phyloP scores from a whole-genome alignment of 140 eudicot species.

The Stevia rebaudiana region DNA sequence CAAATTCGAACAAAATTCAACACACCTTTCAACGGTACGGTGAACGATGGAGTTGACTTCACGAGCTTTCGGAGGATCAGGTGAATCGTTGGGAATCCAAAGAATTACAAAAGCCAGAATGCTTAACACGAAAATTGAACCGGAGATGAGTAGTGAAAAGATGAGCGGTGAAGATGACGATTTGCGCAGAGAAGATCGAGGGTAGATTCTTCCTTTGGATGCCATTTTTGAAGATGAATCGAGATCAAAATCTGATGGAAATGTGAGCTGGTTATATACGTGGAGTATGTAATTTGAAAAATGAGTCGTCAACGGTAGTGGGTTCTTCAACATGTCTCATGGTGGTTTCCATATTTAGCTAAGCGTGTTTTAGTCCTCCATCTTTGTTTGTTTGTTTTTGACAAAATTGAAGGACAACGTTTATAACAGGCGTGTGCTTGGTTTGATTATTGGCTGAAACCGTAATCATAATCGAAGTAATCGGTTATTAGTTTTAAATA shows the following conservation, averaged over 20 bases:
- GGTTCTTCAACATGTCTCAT: constrained; percentile 20
- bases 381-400: not conserved
- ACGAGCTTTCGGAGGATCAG: constrained; percentile 28
- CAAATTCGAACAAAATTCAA: constrained; percentile 16
- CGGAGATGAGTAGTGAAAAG: constrained; percentile 27
- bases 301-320: constrained; percentile 29
- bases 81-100: constrained; percentile 42
- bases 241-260: not conserved
- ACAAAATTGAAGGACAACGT: not conserved
- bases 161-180: constrained; percentile 41
- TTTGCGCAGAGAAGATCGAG: constrained; percentile 31
- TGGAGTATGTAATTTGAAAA: constrained; percentile 3
- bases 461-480: too few species aligned
- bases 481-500: too few species aligned
- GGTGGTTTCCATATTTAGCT: constrained; percentile 12
- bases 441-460: too few species aligned
- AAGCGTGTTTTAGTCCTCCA: not conserved
- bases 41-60: constrained; percentile 59
- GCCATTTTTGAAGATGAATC: constrained; percentile 28
- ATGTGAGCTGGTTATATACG: not conserved
- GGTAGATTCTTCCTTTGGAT: constrained; percentile 36
- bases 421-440: too few species aligned
- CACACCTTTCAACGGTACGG: constrained; percentile 37
- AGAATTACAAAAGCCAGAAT: constrained; percentile 51
- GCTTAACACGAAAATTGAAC: constrained; percentile 44